phyloP scores from a whole-genome alignment of 2,329 filamentous ascomycete species.

The Alternaria alternata region DNA sequence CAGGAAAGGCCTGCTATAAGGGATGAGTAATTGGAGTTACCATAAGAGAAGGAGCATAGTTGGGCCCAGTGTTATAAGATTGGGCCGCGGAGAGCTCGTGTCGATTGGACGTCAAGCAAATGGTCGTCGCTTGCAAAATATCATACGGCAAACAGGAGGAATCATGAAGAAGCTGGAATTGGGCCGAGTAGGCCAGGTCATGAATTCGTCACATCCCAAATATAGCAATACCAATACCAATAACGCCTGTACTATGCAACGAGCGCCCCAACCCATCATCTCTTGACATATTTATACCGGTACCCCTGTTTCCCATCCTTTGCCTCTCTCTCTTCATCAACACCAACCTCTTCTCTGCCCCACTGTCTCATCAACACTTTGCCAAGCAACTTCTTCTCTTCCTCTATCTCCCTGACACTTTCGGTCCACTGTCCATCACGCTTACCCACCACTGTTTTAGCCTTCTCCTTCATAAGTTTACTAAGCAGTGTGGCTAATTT shows the following conservation, averaged over 20 bases:
- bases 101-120: neutral
- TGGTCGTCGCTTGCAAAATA: neutral
- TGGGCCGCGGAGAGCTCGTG: neutral
- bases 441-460: conserved; percentile 39
- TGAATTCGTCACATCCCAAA: neutral
- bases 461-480: conserved; percentile 43
- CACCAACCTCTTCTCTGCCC: conserved; percentile 46
- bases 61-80: neutral
- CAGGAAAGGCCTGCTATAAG: conserved; percentile 75
- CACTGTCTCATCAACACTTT: conserved; percentile 48
- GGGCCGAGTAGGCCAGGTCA: neutral
- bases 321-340: conserved; percentile 28
- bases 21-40: too few relatives aligned
- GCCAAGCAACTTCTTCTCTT: conserved; percentile 42
- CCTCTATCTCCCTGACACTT: conserved; percentile 28
- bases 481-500: conserved; percentile 38
- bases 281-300: conserved; percentile 41
- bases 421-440: conserved; percentile 48
- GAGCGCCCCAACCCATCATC: neutral
- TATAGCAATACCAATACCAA: neutral
- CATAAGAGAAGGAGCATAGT: neutral
- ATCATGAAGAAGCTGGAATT: neutral
- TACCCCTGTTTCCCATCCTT: conserved; percentile 41
- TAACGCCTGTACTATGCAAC: conserved; percentile 1
- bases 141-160: neutral